Base-by-base conservation (phyloP, 176 grass and related monocot species). In the Puccinellia tenuiflora region DNA sequence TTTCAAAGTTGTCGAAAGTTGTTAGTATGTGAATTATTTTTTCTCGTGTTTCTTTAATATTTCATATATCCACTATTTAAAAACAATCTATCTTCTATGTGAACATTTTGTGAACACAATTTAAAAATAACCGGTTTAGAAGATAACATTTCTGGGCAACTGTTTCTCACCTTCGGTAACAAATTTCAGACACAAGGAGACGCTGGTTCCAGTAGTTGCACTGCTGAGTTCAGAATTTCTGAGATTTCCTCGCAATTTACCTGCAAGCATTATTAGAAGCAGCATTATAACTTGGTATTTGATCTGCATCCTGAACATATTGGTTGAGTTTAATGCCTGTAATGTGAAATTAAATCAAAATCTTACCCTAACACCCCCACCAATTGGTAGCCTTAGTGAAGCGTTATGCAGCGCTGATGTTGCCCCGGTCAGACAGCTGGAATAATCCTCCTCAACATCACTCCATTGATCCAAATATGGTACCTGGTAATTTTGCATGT, bases 331-430 rank as follows among this genome's bases (percentile, higher is more conserved):
- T 17, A n/a, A 56, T 52, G 54, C 24, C 18, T 7, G 5, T 17
- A 64, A 55, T 13, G 5, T 79, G 17, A 59, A 54, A 33, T 24
- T 55, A 34, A 31, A 77, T 43, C 13, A 46, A 40, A 85, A 24
- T 29, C 65, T 78, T 78, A 98, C 96, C 87, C 81, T 85, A 54
- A 93, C 73, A 75, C 90, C 89, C 12, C 73, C 85, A 79, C 15
- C 62, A 35, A 93, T 72, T 28, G 96, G 96, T 63, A 98, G 77
- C 15, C 89, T 75, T 17, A 93, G 63, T 14, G 93, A 91, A 71
- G 83, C 83, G 34, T 98, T 87, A 52, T 92, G 88, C 66, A 98
- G 68, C 7, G 91, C 93, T 78, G 86, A 77, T 61, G 90, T 91
- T 82, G 68, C 69, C 62, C 87, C 87, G 20, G 48, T 77, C 70